Conservation (phyloP, 805 yeast species). For the Pichia cephalocereana region DNA sequence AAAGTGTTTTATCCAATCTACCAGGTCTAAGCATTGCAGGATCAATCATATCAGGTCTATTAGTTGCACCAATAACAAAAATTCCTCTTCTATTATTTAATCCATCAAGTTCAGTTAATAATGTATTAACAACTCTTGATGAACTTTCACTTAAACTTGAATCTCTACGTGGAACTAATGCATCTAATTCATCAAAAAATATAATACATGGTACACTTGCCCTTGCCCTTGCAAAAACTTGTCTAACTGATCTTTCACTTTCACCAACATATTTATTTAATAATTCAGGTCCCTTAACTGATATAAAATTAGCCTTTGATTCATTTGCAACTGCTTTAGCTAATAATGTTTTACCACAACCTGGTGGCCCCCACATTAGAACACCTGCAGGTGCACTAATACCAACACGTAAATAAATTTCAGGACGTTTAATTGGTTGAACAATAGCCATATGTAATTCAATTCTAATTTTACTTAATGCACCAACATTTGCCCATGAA, state of each 20-base stretch:
- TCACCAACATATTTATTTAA: constrained; percentile 96
- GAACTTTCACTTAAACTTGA: constrained; percentile 80
- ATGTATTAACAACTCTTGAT: constrained; percentile 88
- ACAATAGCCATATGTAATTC: constrained; percentile 97
- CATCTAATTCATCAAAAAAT: constrained; percentile 94
- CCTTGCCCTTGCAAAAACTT: constrained; percentile 85
- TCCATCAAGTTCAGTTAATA: constrained; percentile 92
- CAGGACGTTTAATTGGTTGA: constrained; percentile 92
- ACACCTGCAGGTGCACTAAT: constrained; percentile 97
- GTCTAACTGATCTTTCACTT: constrained; percentile 87
- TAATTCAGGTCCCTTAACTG: constrained; percentile 93
- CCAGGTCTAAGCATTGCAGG: constrained; percentile 98
- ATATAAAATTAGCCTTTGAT: constrained; percentile 90
- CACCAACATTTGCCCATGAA: constrained; percentile 93
- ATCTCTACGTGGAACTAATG: constrained; percentile 91
- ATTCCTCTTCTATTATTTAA: constrained; percentile 87
- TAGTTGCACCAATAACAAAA: constrained; percentile 93
- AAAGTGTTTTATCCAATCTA: constrained; percentile 84
- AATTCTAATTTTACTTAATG: constrained; percentile 66
- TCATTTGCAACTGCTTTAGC: constrained; percentile 99
- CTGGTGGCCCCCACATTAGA: constrained; percentile 98
- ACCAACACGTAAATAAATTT: constrained; percentile 81
- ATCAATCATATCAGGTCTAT: constrained; percentile 96
- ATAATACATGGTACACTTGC: constrained; percentile 93
- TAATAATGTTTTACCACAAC: constrained; percentile 93